Conservation (phyloP, 148 eudicot genomes). For the Chenopodium formosanum region DNA sequence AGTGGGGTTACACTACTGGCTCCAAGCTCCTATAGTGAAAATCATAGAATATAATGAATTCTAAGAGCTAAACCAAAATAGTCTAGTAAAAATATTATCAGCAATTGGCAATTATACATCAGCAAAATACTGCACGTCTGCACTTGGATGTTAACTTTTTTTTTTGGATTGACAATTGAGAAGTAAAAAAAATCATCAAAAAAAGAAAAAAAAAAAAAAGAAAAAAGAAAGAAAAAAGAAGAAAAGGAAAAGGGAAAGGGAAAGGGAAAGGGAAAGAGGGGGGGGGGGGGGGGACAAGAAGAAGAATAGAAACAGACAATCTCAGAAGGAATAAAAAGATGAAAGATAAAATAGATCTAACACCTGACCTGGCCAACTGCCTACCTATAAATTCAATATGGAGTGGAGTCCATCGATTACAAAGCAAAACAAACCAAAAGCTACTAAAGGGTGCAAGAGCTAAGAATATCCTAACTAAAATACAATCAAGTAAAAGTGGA, state of each 20-base stretch:
- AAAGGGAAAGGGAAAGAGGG: too few relatives aligned
- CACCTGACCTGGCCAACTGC: neutral
- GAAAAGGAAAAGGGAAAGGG: too few relatives aligned
- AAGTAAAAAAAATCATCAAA: neutral
- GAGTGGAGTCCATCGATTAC: neutral
- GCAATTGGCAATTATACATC: neutral
- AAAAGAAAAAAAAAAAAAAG: too few relatives aligned
- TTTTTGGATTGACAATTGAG: neutral
- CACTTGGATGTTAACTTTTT: neutral
- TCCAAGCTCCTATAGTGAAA: slow-evolving; percentile 71
- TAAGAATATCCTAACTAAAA: neutral
- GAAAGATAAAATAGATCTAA: neutral
- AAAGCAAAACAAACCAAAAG: neutral
- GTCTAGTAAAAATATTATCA: neutral
- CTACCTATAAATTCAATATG: neutral
- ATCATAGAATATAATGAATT: slow-evolving; percentile 6
- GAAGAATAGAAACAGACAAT: neutral
- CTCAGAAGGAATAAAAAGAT: neutral
- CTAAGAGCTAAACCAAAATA: neutral
- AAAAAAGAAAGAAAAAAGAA: too few relatives aligned
- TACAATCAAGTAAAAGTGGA: neutral
- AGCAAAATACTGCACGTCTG: neutral
- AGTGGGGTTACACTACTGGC: slow-evolving; percentile 85
- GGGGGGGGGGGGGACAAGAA: too few relatives aligned
- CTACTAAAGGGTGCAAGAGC: neutral